Conservation (phyloP, 2,329 filamentous ascomycete species). For the Phyllosticta capitalensis region DNA sequence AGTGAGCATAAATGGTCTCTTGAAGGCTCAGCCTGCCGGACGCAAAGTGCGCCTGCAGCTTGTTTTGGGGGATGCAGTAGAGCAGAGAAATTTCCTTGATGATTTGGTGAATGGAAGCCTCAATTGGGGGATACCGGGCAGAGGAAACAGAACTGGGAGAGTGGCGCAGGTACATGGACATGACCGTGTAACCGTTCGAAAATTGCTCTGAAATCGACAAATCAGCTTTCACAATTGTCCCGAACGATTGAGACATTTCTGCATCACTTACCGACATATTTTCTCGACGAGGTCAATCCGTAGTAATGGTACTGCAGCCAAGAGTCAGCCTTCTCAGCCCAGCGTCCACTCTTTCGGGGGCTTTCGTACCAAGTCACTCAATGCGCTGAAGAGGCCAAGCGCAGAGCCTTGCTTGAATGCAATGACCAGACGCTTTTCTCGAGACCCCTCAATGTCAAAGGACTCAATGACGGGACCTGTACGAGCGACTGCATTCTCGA, state of each 20-base stretch:
- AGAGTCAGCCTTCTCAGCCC: neutral
- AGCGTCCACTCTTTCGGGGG: too few relatives aligned
- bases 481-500: constrained; percentile 71
- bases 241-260: neutral
- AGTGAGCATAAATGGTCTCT: constrained; percentile 95
- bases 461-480: constrained; percentile 96
- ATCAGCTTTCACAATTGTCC: constrained; percentile 23
- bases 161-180: constrained; percentile 87
- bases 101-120: constrained; percentile 95
- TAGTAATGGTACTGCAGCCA: constrained; percentile 76
- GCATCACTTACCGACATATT: constrained; percentile 57
- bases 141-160: constrained; percentile 47
- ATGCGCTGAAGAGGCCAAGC: constrained; percentile 83
- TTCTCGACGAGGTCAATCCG: constrained; percentile 86
- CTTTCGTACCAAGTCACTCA: constrained; percentile 59
- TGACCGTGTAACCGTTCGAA: constrained; percentile 94
- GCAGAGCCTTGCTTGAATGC: constrained; percentile 92
- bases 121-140: constrained; percentile 63
- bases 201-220: constrained; percentile 58
- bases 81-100: constrained; percentile 96
- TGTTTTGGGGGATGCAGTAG: constrained; percentile 97
- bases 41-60: constrained; percentile 83
- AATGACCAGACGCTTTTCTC: constrained; percentile 88
- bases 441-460: constrained; percentile 84
- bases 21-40: constrained; percentile 81